Percentiles rank a stretch among this genome's conserved stretches.
phyloP scores from a whole-genome alignment of 129 eudicot species.

The Artemisia tridentata region DNA sequence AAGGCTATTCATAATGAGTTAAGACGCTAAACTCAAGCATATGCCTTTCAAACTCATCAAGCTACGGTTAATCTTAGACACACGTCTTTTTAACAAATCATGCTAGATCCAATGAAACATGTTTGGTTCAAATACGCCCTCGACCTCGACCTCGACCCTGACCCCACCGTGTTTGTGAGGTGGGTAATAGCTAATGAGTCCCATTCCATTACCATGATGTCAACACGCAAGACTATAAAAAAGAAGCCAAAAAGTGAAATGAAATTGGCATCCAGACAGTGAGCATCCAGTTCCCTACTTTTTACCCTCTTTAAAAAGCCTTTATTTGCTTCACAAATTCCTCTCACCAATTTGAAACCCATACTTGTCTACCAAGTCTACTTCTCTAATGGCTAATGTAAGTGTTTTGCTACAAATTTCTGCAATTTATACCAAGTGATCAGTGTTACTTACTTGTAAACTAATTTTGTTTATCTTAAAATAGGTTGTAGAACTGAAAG shows the following conservation, averaged over 20 bases:
- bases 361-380: constrained; percentile 16
- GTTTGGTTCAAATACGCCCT: too few relatives aligned
- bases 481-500: constrained; percentile 88
- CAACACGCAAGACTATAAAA: too few relatives aligned
- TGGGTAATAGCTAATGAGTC: too few relatives aligned
- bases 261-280: constrained; percentile 34
- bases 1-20: too few relatives aligned
- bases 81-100: too few relatives aligned
- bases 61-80: too few relatives aligned
- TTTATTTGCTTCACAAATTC: constrained; percentile 23
- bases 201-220: too few relatives aligned
- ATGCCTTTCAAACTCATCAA: too few relatives aligned
- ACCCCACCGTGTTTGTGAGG: too few relatives aligned
- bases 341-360: constrained; percentile 22
- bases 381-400: constrained; percentile 32
- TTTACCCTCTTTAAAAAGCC: constrained; percentile 27
- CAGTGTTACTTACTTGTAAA: constrained; percentile 1
- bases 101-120: too few relatives aligned
- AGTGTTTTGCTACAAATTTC: constrained; percentile 20
- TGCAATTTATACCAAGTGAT: constrained; percentile 10
- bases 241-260: constrained; percentile 18
- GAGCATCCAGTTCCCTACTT: constrained; percentile 32
- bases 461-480: not conserved
- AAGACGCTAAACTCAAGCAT: too few relatives aligned
- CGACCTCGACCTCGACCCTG: too few relatives aligned